Percentiles rank a stretch among this genome's conserved stretches.
These are phyloP conservation scores for Thelephora ganbajun DNA, from an alignment of 768 basidiomycete genomes.

Conservation along the genomic window DNA sequence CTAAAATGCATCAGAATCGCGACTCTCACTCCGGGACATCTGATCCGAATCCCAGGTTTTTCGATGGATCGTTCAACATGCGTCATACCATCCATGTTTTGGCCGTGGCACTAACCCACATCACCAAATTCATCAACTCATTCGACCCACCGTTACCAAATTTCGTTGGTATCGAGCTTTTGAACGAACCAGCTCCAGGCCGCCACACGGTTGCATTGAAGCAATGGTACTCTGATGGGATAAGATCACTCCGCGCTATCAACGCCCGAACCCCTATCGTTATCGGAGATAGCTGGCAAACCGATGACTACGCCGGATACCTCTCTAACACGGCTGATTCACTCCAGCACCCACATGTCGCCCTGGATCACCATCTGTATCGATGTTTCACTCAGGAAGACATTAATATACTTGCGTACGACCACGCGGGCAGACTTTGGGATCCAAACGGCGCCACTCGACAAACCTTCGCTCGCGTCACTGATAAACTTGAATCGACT, in stretches of 20 bases:
- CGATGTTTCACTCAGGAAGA: conserved; percentile 63
- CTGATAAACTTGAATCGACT: conserved; percentile 19
- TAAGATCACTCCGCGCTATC: conserved; percentile 35
- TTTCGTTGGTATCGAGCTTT: conserved; percentile 40
- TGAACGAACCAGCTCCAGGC: conserved; percentile 45
- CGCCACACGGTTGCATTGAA: conserved; percentile 34
- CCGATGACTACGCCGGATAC: conserved; percentile 47
- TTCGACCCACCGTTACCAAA: conserved; percentile 25
- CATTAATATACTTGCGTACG: conserved; percentile 31
- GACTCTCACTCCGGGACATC: conserved; percentile 57
- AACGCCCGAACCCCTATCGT: conserved; percentile 52
- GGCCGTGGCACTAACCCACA: conserved; percentile 24
- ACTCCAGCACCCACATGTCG: conserved; percentile 23
- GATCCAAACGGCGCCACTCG: conserved; percentile 26
- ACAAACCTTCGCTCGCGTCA: conserved; percentile 23
- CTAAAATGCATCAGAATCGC: conserved; percentile 22
- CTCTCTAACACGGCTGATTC: conserved; percentile 17
- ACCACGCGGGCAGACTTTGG: conserved; percentile 37
- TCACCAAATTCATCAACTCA: conserved; percentile 20
- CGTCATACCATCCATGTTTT: conserved; percentile 35
- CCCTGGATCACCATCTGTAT: conserved; percentile 76
- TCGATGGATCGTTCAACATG: conserved; percentile 29
- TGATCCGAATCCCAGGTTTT: conserved; percentile 31
- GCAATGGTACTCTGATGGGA: conserved; percentile 48
- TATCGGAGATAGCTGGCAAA: conserved; percentile 65